Evolutionary conservation across 495 filamentous ascomycete genomes (phyloP).

Genomic region (Trichoderma asperelloides): DNA sequence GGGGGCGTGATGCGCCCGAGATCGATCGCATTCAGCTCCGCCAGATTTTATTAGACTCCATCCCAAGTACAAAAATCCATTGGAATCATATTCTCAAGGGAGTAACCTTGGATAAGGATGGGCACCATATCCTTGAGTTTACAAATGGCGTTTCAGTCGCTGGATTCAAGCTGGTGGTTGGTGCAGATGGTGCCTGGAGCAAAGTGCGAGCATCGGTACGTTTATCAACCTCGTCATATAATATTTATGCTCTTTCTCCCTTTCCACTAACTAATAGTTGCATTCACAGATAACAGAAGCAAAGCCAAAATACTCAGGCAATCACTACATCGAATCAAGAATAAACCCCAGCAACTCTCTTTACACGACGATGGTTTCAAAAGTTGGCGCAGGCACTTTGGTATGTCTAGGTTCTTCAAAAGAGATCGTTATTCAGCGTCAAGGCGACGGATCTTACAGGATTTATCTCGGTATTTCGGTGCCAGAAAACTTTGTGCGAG

Average conservation of each 20-base stretch:
- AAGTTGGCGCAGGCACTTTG: slow-evolving; percentile 16
- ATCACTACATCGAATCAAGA: slow-evolving; percentile 20
- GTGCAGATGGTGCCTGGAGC: slow-evolving; percentile 28
- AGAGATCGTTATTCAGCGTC: slow-evolving; percentile 19
- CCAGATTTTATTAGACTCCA: slow-evolving; percentile 32
- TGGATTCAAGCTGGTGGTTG: slow-evolving; percentile 25
- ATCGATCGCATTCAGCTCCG: slow-evolving; percentile 35
- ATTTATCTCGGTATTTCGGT: slow-evolving; percentile 21
- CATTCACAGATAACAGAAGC: slow-evolving; percentile 19
- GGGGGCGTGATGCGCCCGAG: slow-evolving; percentile 21
- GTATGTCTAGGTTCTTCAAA: slow-evolving; percentile 16
- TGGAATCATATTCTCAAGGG: slow-evolving; percentile 15
- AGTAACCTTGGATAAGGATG: slow-evolving; percentile 10
- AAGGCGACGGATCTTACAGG: slow-evolving; percentile 23
- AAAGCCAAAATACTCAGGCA: slow-evolving; percentile 23
- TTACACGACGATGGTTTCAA: slow-evolving; percentile 14
- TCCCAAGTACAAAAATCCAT: slow-evolving; percentile 27
- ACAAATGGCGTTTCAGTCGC: slow-evolving; percentile 17
- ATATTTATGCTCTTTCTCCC: too few species aligned
- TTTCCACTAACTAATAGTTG: neutral
- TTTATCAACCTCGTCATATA: neutral
- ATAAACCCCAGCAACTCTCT: slow-evolving; percentile 18
- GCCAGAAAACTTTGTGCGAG: slow-evolving; percentile 16
- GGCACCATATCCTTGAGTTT: slow-evolving; percentile 19
- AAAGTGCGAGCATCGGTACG: slow-evolving; percentile 24